Evolutionary conservation across 163 green algal genomes (phyloP).

Genomic region (Volvox carteri): DNA sequence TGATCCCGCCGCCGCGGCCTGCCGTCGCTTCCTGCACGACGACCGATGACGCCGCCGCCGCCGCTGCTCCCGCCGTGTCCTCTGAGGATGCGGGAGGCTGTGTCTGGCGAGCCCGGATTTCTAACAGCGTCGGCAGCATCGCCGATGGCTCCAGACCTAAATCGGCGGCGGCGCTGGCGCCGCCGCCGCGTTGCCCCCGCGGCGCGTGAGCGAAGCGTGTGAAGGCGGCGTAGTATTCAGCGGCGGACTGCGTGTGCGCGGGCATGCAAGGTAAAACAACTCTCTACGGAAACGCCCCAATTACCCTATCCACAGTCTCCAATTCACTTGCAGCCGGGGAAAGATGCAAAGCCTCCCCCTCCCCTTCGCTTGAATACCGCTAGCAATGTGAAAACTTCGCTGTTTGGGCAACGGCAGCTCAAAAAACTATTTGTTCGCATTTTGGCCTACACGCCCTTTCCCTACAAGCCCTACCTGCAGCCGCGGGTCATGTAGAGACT

Average conservation of each 20-base stretch:
- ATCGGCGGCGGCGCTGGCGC: background rate
- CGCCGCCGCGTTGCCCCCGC: background rate
- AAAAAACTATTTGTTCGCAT: no score
- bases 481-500: slow-evolving; percentile 28
- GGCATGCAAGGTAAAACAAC: no score
- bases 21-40: background rate
- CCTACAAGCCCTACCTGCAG: slow-evolving; percentile 51
- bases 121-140: slow-evolving; percentile 66
- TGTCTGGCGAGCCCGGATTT: slow-evolving; percentile 64
- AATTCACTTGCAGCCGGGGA: no score
- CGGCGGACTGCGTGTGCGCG: background rate
- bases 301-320: no score
- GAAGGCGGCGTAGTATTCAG: slow-evolving; percentile 70
- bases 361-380: no score
- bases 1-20: slow-evolving; percentile 3
- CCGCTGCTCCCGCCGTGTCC: slow-evolving; percentile 2
- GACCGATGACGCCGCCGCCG: background rate
- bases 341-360: no score
- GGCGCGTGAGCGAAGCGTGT: slow-evolving; percentile 60
- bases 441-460: no score
- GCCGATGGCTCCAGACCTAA: background rate
- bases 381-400: no score
- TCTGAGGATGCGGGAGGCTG: background rate
- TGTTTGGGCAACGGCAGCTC: no score
- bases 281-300: no score